phyloP scores from a whole-genome alignment of 106 monocot species.

The Triglochin maritima region DNA sequence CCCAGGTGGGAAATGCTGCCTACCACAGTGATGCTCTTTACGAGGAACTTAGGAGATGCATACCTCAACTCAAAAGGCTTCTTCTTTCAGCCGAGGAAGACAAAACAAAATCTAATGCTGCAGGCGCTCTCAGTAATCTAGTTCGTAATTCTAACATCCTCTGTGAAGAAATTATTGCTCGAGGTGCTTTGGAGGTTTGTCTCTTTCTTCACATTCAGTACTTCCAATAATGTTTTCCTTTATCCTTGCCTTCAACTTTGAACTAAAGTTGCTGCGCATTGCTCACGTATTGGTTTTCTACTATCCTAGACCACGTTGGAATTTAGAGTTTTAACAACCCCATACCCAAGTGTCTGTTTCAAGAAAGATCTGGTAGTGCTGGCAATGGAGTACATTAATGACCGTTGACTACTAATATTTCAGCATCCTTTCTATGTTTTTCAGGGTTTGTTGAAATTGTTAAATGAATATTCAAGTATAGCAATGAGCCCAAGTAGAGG shows the following conservation, averaged over 20 bases:
- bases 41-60: constrained; percentile 50
- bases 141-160: constrained; percentile 69
- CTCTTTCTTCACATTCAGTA: neutral
- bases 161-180: constrained; percentile 64
- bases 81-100: constrained; percentile 71
- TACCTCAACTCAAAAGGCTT: constrained; percentile 77
- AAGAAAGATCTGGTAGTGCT: too few species aligned
- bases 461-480: constrained; percentile 42
- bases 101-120: constrained; percentile 92
- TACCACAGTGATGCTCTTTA: constrained; percentile 83
- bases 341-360: too few species aligned
- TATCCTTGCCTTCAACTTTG: neutral
- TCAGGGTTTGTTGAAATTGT: constrained; percentile 80
- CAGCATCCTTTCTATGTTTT: neutral
- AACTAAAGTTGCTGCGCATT: too few species aligned
- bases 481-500: constrained; percentile 65
- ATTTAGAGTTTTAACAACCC: too few species aligned
- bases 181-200: constrained; percentile 79
- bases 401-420: too few species aligned
- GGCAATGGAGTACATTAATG: too few species aligned
- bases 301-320: too few species aligned
- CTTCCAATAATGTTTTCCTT: too few species aligned
- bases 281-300: too few species aligned
- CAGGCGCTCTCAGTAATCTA: constrained; percentile 94
- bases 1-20: constrained; percentile 85